These are phyloP conservation scores for Fusarium heterosporum DNA, from an alignment of 2,329 filamentous ascomycete genomes.

Conservation along the genomic window DNA sequence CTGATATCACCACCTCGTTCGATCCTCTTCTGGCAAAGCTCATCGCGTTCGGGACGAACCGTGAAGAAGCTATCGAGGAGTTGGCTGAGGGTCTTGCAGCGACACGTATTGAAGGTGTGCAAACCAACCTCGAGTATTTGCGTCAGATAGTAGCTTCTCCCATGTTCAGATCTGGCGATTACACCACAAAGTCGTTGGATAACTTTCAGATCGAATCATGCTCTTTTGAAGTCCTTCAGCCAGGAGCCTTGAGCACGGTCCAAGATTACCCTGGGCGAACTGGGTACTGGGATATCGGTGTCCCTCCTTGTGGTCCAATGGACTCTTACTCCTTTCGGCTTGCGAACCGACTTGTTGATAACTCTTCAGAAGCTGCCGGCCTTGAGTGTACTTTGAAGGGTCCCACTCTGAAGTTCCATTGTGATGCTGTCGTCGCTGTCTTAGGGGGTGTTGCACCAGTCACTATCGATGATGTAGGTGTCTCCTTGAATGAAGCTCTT, in stretches of 20 bases:
- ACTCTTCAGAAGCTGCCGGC: constrained; percentile 46
- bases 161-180: constrained; percentile 47
- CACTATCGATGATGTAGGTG: constrained; percentile 41
- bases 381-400: constrained; percentile 53
- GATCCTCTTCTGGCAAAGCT: constrained; percentile 83
- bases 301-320: constrained; percentile 58
- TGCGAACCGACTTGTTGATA: constrained; percentile 53
- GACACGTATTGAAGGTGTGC: constrained; percentile 48
- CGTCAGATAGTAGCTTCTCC: constrained; percentile 46
- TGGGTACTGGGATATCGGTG: constrained; percentile 54
- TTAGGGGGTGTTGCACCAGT: constrained; percentile 48
- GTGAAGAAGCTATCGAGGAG: constrained; percentile 72
- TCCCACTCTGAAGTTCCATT: constrained; percentile 52
- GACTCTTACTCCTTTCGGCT: constrained; percentile 53
- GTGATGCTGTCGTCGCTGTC: constrained; percentile 49
- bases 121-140: constrained; percentile 53
- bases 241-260: constrained; percentile 53
- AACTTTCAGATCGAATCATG: constrained; percentile 45
- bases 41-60: constrained; percentile 71
- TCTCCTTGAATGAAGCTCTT: constrained; percentile 42
- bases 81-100: constrained; percentile 70
- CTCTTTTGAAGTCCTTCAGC: constrained; percentile 53
- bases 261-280: constrained; percentile 57
- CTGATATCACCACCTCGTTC: constrained; percentile 79
- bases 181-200: constrained; percentile 52